Percentiles rank a stretch among this genome's conserved stretches.
Conservation (phyloP, 2,329 filamentous ascomycete genomes). For the Aspergillus felis region DNA sequence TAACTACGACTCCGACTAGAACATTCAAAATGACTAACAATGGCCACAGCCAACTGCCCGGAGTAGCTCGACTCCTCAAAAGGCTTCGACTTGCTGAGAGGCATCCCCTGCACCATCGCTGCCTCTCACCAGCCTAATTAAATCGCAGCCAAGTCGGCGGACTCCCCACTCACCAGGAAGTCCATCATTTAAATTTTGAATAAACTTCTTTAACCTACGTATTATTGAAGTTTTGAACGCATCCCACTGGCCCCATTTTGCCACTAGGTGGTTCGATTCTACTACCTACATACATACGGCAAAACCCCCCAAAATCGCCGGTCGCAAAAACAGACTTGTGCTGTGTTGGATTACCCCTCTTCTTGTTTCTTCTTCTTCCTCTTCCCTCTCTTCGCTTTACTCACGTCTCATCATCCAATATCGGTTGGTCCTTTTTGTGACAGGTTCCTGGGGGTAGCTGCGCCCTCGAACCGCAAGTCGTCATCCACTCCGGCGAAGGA, state of each 20-base stretch:
- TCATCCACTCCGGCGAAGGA: not conserved
- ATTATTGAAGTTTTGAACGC: not conserved
- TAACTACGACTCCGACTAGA: not conserved
- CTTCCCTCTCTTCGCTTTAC: not conserved
- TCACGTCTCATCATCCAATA: not conserved
- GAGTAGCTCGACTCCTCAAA: not conserved
- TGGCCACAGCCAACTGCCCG: not conserved
- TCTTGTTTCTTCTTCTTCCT: not conserved
- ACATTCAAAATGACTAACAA: not conserved
- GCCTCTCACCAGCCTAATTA: not conserved
- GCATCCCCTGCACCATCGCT: conserved; percentile 1
- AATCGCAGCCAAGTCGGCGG: conserved; percentile 9
- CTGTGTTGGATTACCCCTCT: conserved; percentile 3
- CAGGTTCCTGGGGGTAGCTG: not conserved
- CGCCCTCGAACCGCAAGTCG: not conserved
- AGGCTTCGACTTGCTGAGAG: not conserved
- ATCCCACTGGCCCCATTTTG: not conserved
- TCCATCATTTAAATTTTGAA: not conserved
- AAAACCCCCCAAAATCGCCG: not conserved
- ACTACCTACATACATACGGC: not conserved
- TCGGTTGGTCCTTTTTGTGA: not conserved
- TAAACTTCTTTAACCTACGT: not conserved
- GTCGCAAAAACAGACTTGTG: not conserved
- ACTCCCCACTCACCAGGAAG: conserved; percentile 8
- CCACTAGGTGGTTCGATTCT: not conserved